Evolutionary conservation across 2,329 filamentous ascomycete species (phyloP).

Genomic region (Ceratocystis papillata): DNA sequence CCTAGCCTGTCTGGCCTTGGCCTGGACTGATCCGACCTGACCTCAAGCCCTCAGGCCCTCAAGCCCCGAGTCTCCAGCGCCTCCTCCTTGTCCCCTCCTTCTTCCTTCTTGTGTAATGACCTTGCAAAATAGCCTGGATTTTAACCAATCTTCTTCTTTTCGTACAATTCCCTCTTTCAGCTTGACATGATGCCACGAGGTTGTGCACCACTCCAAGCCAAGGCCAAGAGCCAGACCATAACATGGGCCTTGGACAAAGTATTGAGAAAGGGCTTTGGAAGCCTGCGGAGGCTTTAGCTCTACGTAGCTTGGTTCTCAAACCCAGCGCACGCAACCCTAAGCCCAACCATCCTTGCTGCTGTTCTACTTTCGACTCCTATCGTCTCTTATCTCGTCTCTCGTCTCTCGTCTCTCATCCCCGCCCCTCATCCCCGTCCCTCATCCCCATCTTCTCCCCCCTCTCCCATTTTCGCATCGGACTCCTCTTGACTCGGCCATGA

Average conservation of each 20-base stretch:
- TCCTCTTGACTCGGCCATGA: not conserved
- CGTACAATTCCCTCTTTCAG: not conserved
- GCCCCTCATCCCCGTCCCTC: not conserved
- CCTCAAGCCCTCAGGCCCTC: not conserved
- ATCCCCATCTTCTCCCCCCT: not conserved
- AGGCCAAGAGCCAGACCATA: not conserved
- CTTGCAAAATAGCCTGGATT: not conserved
- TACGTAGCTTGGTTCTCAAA: too few relatives aligned
- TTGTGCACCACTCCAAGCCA: not conserved
- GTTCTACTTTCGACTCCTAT: too few relatives aligned
- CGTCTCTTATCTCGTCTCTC: too few relatives aligned
- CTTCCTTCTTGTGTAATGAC: not conserved
- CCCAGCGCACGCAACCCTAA: too few relatives aligned
- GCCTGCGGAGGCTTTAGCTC: too few relatives aligned
- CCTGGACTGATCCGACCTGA: not conserved
- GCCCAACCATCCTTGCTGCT: too few relatives aligned
- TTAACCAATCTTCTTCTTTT: not conserved
- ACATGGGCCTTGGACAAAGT: too few relatives aligned
- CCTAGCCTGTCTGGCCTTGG: not conserved
- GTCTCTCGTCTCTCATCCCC: too few relatives aligned
- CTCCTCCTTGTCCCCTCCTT: not conserved
- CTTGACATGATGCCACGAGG: slow-evolving; percentile 4
- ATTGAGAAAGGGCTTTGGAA: too few relatives aligned
- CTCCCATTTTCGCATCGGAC: not conserved
- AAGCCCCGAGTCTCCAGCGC: not conserved